These are phyloP conservation scores for Phytophthora boehmeriae DNA, from an alignment of 352 stramenopile genomes.

Conservation along the genomic window DNA sequence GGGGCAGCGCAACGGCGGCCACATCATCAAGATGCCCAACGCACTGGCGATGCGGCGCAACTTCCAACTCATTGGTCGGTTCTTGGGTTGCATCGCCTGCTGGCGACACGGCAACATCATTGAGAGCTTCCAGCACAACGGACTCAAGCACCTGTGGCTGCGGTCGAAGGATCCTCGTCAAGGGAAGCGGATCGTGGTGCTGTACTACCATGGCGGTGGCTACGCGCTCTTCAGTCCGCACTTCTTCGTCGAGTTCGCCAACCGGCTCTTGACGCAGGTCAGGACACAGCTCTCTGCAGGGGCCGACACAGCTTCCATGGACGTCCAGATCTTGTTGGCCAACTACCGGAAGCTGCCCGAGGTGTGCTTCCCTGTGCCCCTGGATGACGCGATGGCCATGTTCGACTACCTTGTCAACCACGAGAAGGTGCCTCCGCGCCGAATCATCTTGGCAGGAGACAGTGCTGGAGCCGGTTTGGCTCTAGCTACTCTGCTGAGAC, in stretches of 20 bases:
- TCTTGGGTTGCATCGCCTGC: conserved; percentile 37
- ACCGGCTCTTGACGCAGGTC: conserved; percentile 36
- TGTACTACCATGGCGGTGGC: conserved; percentile 69
- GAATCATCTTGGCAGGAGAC: conserved; percentile 55
- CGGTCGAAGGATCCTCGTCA: conserved; percentile 3
- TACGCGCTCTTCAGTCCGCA: conserved; percentile 59
- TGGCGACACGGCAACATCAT: conserved; percentile 24
- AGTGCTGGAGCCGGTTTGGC: conserved; percentile 58
- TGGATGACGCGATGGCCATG: conserved; percentile 56
- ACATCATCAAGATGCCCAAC: conserved; percentile 46
- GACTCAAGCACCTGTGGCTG: conserved; percentile 62
- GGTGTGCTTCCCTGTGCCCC: conserved; percentile 40
- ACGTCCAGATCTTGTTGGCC: conserved; percentile 60
- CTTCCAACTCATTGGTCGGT: conserved; percentile 38
- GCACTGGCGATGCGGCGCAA: conserved; percentile 41
- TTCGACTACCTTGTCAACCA: conserved; percentile 45
- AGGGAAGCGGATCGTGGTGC: conserved; percentile 38
- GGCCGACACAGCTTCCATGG: conserved; percentile 4
- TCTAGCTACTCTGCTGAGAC: conserved; percentile 47
- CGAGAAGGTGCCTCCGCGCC: conserved; percentile 28
- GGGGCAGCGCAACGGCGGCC: conserved; percentile 30
- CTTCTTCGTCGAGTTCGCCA: conserved; percentile 59
- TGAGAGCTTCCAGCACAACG: conserved; percentile 44
- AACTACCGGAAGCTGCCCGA: conserved; percentile 75
- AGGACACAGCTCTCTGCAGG: conserved; percentile 14